A percentile compares a stretch with the other conserved stretches of the same genome.
These are phyloP conservation scores for Antitrichia curtipendula DNA, from an alignment of 225 moss, liverwort and hornwort species.

Conservation along the genomic window DNA sequence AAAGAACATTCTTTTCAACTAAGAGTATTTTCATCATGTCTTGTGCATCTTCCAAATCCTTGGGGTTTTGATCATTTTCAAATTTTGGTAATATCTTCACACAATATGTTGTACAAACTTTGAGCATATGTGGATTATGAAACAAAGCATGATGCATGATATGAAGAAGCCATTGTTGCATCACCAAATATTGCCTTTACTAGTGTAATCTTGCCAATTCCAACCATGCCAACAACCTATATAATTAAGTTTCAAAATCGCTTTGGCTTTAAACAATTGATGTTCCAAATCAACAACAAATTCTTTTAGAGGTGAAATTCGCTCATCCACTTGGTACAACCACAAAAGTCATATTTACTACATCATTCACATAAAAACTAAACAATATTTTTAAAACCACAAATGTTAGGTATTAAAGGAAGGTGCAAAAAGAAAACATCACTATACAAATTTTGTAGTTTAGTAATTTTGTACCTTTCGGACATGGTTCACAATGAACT, in stretches of 20 bases:
- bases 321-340: background rate
- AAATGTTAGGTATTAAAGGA: background rate
- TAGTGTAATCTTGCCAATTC: background rate
- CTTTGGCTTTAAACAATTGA: background rate
- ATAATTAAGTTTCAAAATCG: background rate
- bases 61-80: background rate
- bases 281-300: background rate
- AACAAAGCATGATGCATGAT: background rate
- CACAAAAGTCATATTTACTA: background rate
- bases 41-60: background rate
- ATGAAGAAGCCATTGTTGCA: rapidly evolving
- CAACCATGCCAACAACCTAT: background rate
- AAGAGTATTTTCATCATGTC: background rate
- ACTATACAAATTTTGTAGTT: background rate
- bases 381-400: background rate
- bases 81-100: background rate
- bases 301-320: background rate
- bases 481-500: background rate
- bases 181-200: background rate
- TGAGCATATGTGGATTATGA: background rate
- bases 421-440: background rate
- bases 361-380: background rate
- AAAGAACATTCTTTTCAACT: background rate
- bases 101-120: background rate
- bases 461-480: background rate